Conservation (phyloP, 305 asterid species). For the Fraxinus angustifolia region DNA sequence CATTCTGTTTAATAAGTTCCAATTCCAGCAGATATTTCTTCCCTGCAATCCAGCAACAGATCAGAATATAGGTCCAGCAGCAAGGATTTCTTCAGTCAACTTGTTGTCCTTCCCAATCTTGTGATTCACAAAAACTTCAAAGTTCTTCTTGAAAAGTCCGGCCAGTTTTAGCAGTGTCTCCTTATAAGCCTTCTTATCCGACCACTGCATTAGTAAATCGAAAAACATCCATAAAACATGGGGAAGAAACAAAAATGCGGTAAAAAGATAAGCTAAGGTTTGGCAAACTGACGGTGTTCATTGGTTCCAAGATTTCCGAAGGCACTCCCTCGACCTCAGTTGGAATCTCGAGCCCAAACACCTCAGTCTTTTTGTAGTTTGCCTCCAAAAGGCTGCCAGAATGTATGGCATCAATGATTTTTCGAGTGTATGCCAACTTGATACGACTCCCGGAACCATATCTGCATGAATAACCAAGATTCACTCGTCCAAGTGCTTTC, state of each 20-base stretch:
- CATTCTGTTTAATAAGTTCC: background rate
- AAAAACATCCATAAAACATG: background rate
- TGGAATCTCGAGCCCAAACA: conserved; percentile 86
- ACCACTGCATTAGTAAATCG: conserved; percentile 45
- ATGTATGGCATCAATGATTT: conserved; percentile 92
- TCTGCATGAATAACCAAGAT: conserved; percentile 31
- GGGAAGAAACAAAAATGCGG: background rate
- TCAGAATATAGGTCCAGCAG: conserved; percentile 53
- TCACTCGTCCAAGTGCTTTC: background rate
- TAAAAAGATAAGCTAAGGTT: background rate
- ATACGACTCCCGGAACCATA: conserved; percentile 85
- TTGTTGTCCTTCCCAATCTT: conserved; percentile 58
- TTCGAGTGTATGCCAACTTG: conserved; percentile 81
- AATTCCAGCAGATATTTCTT: conserved; percentile 20
- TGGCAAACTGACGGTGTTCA: conserved; percentile 67
- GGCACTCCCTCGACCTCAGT: conserved; percentile 79
- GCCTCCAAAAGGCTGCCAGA: conserved; percentile 75
- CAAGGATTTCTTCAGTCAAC: conserved; percentile 54
- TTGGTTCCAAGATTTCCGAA: conserved; percentile 78
- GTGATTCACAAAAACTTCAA: conserved; percentile 49
- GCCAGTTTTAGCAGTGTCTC: conserved; percentile 55
- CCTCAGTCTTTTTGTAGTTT: conserved; percentile 61
- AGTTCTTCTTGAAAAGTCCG: conserved; percentile 58
- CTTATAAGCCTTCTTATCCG: conserved; percentile 49
- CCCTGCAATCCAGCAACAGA: background rate